Evolutionary conservation across 192 early-diverging fungal genomes (phyloP), one percentile per base, ranked within the genome.

Genomic region (Globomyces pollinis-pini): DNA sequence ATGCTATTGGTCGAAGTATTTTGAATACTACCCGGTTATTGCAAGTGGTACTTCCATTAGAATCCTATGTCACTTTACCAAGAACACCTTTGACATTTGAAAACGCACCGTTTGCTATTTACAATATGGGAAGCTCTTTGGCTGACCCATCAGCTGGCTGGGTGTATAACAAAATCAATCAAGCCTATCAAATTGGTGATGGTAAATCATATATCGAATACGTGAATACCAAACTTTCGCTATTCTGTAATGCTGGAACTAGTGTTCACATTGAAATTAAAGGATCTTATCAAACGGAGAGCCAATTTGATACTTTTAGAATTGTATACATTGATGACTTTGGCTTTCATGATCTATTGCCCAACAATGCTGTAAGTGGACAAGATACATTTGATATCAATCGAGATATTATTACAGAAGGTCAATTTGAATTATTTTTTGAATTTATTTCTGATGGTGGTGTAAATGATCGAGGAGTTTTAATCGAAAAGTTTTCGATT

Each of bases 371-470:
- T 15, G 51, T 30, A 3, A 8, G 29, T 30, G 51, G 51, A 4
- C 28, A 53, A 32, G 51, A 32, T n/a, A 29, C 2, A 15, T 15
- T 53, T 29, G 28, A 53, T 11, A n/a, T n/a, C n/a, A n/a, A n/a
- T n/a, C n/a, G n/a, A n/a, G 23, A 16, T 15, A 7, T 15, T 8
- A 32, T 53, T n/a, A 15, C 18, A 24, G 20, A 30, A 23, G 64
- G 58, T 41, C 18, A 29, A 35, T 32, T 52, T 13, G 64, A 65
- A 38, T 38, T 65, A 24, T 16, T 18, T 6, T 61, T 62, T 49
- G 21, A 20, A 21, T 65, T 65, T 38, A 26, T 20, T 16, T 65
- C 64, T 13, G 64, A 65, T 58, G 50, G 64, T 28, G 64, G 64
- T 60, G 58, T 53, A 30, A 35, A 28, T n/a, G 43, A 16, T 34